These are phyloP conservation scores for Fusarium poae DNA, from an alignment of 2,329 filamentous ascomycete species.

Conservation along the genomic window DNA sequence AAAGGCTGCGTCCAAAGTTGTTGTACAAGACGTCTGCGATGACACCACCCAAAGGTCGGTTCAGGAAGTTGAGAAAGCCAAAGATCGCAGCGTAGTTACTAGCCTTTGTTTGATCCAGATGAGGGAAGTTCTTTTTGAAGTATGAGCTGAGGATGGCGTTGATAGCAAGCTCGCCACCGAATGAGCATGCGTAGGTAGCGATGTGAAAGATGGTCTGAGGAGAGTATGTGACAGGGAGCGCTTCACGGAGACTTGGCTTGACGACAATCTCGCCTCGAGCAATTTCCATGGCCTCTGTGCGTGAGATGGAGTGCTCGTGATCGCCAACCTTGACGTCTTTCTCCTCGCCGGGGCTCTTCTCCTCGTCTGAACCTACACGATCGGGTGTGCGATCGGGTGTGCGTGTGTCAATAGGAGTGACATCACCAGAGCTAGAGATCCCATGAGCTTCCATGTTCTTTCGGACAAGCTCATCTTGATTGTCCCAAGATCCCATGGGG, in stretches of 20 bases:
- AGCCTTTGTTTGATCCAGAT: slow-evolving; percentile 67
- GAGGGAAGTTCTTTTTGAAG: slow-evolving; percentile 71
- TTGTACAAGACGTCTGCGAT: slow-evolving; percentile 65
- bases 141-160: slow-evolving; percentile 71
- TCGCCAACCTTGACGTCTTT: slow-evolving; percentile 55
- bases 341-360: slow-evolving; percentile 53
- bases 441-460: slow-evolving; percentile 65
- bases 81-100: slow-evolving; percentile 78
- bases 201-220: slow-evolving; percentile 68
- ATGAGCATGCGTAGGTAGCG: slow-evolving; percentile 72
- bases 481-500: slow-evolving; percentile 84
- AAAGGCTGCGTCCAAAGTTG: slow-evolving; percentile 51
- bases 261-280: slow-evolving; percentile 65
- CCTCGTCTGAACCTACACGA: slow-evolving; percentile 51
- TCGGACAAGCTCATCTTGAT: slow-evolving; percentile 71
- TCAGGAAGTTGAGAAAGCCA: slow-evolving; percentile 78
- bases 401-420: slow-evolving; percentile 63
- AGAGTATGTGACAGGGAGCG: slow-evolving; percentile 61
- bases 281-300: slow-evolving; percentile 66
- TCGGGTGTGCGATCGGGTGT: slow-evolving; percentile 58
- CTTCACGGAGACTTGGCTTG: slow-evolving; percentile 68
- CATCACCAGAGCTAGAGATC: slow-evolving; percentile 58
- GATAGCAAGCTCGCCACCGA: slow-evolving; percentile 73
- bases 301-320: slow-evolving; percentile 62
- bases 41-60: slow-evolving; percentile 74